These are phyloP conservation scores for Cochlearia excelsa DNA, from an alignment of 345 rosid species.

Conservation along the genomic window DNA sequence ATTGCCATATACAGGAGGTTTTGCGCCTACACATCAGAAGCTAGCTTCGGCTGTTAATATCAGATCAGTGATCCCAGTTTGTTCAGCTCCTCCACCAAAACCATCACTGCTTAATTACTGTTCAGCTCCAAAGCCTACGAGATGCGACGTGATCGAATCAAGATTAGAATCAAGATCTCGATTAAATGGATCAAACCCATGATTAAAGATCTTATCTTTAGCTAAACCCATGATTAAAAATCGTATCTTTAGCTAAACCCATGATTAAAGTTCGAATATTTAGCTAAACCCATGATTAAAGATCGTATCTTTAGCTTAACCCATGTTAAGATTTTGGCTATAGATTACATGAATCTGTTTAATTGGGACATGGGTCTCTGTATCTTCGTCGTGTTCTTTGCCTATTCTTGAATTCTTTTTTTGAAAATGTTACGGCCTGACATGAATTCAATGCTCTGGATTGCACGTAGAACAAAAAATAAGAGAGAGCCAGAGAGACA, in stretches of 20 bases:
- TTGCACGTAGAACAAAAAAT: constrained; percentile 18
- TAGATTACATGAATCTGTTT: background rate
- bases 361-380: constrained; percentile 18
- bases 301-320: constrained; percentile 15
- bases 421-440: constrained; percentile 26
- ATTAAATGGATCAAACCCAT: constrained; percentile 7
- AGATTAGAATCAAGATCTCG: constrained; percentile 26
- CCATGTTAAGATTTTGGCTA: constrained; percentile 13
- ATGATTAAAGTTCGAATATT: background rate
- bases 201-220: constrained; percentile 1
- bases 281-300: background rate
- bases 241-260: constrained; percentile 16
- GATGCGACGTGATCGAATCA: constrained; percentile 1
- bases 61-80: constrained; percentile 71
- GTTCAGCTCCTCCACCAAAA: constrained; percentile 31
- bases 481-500: constrained; percentile 30
- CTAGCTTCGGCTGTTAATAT: constrained; percentile 64
- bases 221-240: too few relatives aligned
- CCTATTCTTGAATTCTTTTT: constrained; percentile 11
- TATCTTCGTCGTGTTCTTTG: constrained; percentile 36
- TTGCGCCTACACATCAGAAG: background rate
- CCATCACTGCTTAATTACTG: background rate
- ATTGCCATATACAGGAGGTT: constrained; percentile 16
- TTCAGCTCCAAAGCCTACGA: constrained; percentile 5
- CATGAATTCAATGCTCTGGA: constrained; percentile 36